phyloP scores from a whole-genome alignment of 2,329 filamentous ascomycete species.

The Penicillium paneum region DNA sequence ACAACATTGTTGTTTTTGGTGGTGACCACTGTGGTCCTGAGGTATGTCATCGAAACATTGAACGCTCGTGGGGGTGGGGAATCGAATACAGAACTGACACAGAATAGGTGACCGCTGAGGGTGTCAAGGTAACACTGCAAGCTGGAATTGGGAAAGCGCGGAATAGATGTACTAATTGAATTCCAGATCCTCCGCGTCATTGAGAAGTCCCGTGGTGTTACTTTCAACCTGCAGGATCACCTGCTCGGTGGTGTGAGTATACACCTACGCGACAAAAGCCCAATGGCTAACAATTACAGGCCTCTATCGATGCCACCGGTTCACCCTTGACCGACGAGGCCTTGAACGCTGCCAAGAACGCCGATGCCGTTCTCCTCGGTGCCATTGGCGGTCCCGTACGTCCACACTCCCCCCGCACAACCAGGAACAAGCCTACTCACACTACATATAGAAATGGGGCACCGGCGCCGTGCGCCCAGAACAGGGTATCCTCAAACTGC shows the following conservation, averaged over 20 bases:
- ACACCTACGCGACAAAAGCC: background rate
- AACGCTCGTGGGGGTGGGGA: background rate
- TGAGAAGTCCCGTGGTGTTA: conserved; percentile 67
- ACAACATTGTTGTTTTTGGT: conserved; percentile 76
- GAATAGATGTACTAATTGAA: conserved; percentile 3
- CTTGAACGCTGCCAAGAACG: conserved; percentile 75
- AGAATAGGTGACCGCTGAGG: conserved; percentile 72
- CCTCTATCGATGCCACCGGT: conserved; percentile 81
- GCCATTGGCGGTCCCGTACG: conserved; percentile 85
- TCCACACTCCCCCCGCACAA: conserved; percentile 5
- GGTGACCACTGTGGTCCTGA: conserved; percentile 86
- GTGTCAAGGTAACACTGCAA: conserved; percentile 67
- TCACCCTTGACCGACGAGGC: conserved; percentile 77
- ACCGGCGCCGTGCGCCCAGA: conserved; percentile 84
- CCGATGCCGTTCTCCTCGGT: conserved; percentile 86
- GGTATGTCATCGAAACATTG: conserved; percentile 50
- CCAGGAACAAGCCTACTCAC: background rate
- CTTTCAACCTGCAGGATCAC: conserved; percentile 88
- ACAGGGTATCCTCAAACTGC: conserved; percentile 83
- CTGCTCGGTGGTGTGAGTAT: conserved; percentile 81
- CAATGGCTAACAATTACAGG: conserved; percentile 49
- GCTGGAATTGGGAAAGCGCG: too few relatives aligned
- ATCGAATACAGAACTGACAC: conserved; percentile 6
- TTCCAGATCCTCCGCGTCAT: conserved; percentile 71
- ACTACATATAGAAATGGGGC: conserved; percentile 72